A percentile compares a stretch with the other conserved stretches of the same genome.
phyloP scores from a whole-genome alignment of 1,284 basidiomycete species.

The Porogramme epimiltina region DNA sequence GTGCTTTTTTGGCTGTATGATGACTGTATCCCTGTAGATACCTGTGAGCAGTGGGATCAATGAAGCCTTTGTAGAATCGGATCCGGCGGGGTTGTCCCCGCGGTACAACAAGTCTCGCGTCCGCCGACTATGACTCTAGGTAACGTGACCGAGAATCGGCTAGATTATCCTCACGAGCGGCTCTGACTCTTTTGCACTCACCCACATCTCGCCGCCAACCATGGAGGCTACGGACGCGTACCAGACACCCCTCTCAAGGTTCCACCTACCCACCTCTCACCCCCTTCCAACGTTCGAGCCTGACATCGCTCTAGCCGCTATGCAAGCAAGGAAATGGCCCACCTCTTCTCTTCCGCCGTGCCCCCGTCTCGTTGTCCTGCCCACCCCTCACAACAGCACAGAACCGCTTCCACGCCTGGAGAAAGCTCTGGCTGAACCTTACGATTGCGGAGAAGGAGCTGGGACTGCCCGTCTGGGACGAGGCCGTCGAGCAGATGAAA shows the following conservation, averaged over 20 bases:
- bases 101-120: too few species aligned
- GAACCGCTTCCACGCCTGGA: constrained; percentile 98
- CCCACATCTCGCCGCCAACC: not conserved
- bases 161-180: too few species aligned
- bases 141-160: too few species aligned
- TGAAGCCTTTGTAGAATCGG: too few species aligned
- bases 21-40: too few species aligned
- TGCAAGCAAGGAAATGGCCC: constrained; percentile 98
- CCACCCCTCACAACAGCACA: constrained; percentile 33
- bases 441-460: constrained; percentile 97
- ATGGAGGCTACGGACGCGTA: constrained; percentile 75
- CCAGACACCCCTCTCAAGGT: constrained; percentile 79
- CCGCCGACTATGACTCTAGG: too few species aligned
- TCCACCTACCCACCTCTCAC: not conserved
- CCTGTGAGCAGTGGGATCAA: too few species aligned
- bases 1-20: too few species aligned
- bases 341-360: constrained; percentile 92
- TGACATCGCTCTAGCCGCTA: constrained; percentile 71
- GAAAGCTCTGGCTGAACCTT: constrained; percentile 94
- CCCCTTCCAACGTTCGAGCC: constrained; percentile 7
- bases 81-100: too few species aligned
- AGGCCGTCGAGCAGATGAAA: constrained; percentile 94
- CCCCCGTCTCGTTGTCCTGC: too few species aligned
- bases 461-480: constrained; percentile 87
- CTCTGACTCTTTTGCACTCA: not conserved